Base-by-base conservation (phyloP, 768 basidiomycete species). In the Mycena indigotica region DNA sequence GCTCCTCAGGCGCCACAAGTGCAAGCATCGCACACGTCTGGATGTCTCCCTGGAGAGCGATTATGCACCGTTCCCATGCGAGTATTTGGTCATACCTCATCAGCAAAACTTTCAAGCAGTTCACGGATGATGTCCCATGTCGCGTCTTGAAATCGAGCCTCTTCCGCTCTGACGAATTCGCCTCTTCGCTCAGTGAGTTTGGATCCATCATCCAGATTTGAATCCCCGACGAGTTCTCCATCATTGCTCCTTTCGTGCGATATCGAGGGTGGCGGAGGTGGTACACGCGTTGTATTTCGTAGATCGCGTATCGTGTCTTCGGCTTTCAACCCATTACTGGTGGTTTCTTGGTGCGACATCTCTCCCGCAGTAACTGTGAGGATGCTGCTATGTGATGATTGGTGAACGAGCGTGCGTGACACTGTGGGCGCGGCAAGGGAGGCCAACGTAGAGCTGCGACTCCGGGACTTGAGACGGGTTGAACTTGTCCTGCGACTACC, bases 1-100 rank as follows among this genome's bases (percentile, higher is more conserved):
- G 72, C 65, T 91, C 88, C 41, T 76, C 64, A 0, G 80, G 75
- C 5, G 85, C 88, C 19, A 93, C 72, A 1, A 89, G 65, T 3
- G 83, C 77, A 16, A 93, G 67, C 78, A 89, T 83, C 1, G 89
- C 84, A 70, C 90, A 92, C 78, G 85, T 89, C 65, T 92, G 91
- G 1, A 91, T 75, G 65, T 93, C 87, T 15, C 91, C 91, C 87
- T 92, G 56, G 15, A 21, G 44, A 54, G 25, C 55, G 56, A 40
- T 53, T 38, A 53, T 39, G 29, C 24, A 55, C 21, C 50, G 52
- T 25, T 46, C 4, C 12, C 10, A 49, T 26, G 13, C 3, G 8
- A 8, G 28, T 12, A 6, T 24, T 5, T 17, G 58, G 15, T 8
- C 69, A 24, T 56, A 89, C 89, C 73, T 84, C 75, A 57, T 87